Base-by-base conservation (phyloP, 306 rosid genomes). In the Ormosia semicastrata region DNA sequence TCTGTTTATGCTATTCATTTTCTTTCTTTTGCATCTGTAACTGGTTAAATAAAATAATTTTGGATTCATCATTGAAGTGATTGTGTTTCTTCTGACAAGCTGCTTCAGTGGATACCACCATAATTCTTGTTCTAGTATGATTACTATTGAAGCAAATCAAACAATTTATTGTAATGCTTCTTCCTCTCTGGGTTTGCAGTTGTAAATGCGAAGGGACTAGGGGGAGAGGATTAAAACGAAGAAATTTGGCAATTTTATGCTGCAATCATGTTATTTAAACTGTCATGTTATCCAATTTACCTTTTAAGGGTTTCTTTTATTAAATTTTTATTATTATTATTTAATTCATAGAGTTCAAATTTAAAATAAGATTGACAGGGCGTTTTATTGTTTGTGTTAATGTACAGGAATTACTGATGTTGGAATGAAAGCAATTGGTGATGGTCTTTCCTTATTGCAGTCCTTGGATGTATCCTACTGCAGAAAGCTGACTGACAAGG, bases 381-480 rank as follows among this genome's bases (percentile, higher is more conserved):
- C 0, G 15, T 54, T 84, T 39, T 77, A 17, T 40, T 73, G 15
- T 66, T 46, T 77, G 18, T 67, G 72, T 70, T 79, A 29, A 46
- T 87, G 13, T 81, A 36, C 90, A 95, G 99, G 98, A 83, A 86
- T 95, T 34, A 89, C 94, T 1, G 98, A 93, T 84, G 82, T 54
- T 12, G 99, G 99, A 59, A 66, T 92, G 87, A 82, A 80, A 60
- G 91, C 89, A 0, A 89, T 95, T 75, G 99, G 99, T 14, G 77
- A 79, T 13, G 90, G 92, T 75, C 94, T 95, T 81, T 84, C 96
- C 29, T 87, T 78, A 2, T 89, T 93, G 18, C 91, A 90, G 83
- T 89, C 91, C 17, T 85, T 95, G 87, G 98, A 95, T 75, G 91
- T 93, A 46, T 89, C 99, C 7, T 87, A 89, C 85, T 95, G 99